Evolutionary conservation across 2,329 filamentous ascomycete genomes (phyloP).

Genomic region (Neospermospora avenae): DNA sequence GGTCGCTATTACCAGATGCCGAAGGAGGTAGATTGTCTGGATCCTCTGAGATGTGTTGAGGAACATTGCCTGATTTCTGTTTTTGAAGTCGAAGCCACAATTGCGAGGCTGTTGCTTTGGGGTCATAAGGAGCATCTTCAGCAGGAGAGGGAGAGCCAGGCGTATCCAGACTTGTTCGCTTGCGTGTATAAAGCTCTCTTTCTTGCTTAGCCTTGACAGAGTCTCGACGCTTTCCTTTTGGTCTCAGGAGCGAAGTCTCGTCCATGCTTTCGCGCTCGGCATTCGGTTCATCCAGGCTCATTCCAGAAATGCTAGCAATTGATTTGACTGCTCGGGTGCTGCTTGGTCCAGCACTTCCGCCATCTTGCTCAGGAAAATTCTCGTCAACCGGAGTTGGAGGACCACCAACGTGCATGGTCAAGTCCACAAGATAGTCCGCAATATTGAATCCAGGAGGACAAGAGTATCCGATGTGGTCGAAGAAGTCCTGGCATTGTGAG

Average conservation of each 20-base stretch:
- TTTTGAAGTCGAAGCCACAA: constrained; percentile 59
- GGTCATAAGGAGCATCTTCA: constrained; percentile 48
- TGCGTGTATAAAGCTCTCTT: constrained; percentile 82
- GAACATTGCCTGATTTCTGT: constrained; percentile 48
- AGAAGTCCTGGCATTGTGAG: constrained; percentile 83
- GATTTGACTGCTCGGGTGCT: constrained; percentile 89
- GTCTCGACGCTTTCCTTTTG: constrained; percentile 67
- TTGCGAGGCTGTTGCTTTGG: constrained; percentile 47
- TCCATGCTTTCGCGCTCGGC: constrained; percentile 50
- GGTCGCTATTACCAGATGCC: constrained; percentile 64
- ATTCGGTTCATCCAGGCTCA: constrained; percentile 62
- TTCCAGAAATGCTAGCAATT: constrained; percentile 76
- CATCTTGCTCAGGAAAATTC: constrained; percentile 55
- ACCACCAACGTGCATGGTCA: constrained; percentile 90
- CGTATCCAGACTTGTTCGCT: constrained; percentile 62
- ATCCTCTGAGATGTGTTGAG: constrained; percentile 66
- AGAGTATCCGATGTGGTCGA: constrained; percentile 85
- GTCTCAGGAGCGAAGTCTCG: constrained; percentile 60
- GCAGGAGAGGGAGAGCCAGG: constrained; percentile 57
- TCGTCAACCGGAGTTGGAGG: constrained; percentile 52
- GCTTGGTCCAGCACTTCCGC: constrained; percentile 71
- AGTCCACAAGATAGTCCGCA: constrained; percentile 93
- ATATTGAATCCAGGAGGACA: constrained; percentile 98
- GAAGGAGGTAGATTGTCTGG: constrained; percentile 58
- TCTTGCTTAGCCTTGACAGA: constrained; percentile 87